Conservation (phyloP, 179 eudicot genomes). For the Camellia oleifera region DNA sequence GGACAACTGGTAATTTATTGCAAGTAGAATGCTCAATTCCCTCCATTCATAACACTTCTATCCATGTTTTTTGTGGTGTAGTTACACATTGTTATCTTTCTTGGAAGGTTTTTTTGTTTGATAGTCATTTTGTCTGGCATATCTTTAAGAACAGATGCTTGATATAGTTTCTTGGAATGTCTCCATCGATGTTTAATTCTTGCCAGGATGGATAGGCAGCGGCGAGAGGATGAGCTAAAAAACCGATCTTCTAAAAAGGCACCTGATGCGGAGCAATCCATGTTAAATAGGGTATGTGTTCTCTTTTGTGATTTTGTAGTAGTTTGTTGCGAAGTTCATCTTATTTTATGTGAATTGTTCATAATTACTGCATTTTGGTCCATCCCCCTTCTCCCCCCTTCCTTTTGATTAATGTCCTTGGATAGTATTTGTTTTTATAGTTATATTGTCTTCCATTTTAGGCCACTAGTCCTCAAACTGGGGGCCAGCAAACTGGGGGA, state of each 20-base stretch:
- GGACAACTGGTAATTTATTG: background rate
- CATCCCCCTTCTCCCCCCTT: background rate
- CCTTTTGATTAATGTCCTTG: background rate
- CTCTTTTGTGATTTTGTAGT: background rate
- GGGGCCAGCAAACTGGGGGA: constrained; percentile 73
- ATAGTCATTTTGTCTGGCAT: background rate
- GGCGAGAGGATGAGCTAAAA: constrained; percentile 89
- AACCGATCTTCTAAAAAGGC: constrained; percentile 73
- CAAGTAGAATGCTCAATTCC: background rate
- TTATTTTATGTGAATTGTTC: background rate
- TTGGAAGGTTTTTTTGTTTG: background rate
- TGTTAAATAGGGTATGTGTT: constrained; percentile 64
- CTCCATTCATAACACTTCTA: background rate
- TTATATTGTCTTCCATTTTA: constrained; percentile 25
- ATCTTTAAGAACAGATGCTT: background rate
- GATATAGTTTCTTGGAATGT: background rate
- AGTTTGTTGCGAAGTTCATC: background rate
- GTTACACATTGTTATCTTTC: background rate
- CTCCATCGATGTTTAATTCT: constrained; percentile 18
- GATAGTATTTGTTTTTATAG: constrained; percentile 2
- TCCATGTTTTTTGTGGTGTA: background rate
- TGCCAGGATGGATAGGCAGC: constrained; percentile 98
- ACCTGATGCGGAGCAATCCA: constrained; percentile 73
- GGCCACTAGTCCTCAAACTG: constrained; percentile 98
- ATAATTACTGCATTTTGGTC: constrained; percentile 2